phyloP scores from a whole-genome alignment of 176 grass and related monocot species.

The Chloris gayana region DNA sequence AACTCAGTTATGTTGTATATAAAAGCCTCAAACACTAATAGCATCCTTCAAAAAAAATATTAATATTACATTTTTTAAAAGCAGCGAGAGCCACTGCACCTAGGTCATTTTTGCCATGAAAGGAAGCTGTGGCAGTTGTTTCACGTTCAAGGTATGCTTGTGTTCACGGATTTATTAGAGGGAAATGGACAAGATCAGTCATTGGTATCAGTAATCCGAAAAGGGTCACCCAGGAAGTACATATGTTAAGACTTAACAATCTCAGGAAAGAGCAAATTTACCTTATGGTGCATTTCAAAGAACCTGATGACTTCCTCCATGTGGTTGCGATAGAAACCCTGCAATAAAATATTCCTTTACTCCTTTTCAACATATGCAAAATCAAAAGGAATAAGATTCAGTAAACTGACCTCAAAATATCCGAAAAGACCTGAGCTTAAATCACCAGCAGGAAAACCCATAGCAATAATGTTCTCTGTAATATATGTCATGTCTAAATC shows the following conservation, averaged over 20 bases:
- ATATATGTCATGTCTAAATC: slow-evolving; percentile 99
- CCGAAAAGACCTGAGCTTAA: slow-evolving; percentile 98
- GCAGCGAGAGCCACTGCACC: not conserved
- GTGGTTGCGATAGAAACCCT: slow-evolving; percentile 99
- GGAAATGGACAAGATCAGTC: not conserved
- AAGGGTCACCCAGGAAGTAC: slow-evolving; percentile 6
- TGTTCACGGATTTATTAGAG: not conserved
- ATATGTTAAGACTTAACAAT: slow-evolving; percentile 39
- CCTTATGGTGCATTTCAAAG: slow-evolving; percentile 99
- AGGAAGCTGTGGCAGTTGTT: not conserved
- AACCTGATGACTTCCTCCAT: slow-evolving; percentile 99
- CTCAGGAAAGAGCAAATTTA: slow-evolving; percentile 37
- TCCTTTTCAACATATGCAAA: slow-evolving; percentile 8
- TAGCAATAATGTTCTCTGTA: slow-evolving; percentile 99
- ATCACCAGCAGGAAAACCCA: slow-evolving; percentile 99
- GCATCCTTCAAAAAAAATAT: slow-evolving; percentile 3
- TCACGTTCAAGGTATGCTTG: not conserved
- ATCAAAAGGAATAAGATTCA: not conserved
- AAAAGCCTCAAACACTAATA: not conserved
- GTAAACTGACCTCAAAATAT: slow-evolving; percentile 91
- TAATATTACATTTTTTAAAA: not conserved
- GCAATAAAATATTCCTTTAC: slow-evolving; percentile 34
- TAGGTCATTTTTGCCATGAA: not conserved
- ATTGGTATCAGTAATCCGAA: not conserved
- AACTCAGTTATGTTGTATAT: not conserved